Evolutionary conservation across 2,329 filamentous ascomycete species (phyloP).

Genomic region (Pseudogymnoascus verrucosus): DNA sequence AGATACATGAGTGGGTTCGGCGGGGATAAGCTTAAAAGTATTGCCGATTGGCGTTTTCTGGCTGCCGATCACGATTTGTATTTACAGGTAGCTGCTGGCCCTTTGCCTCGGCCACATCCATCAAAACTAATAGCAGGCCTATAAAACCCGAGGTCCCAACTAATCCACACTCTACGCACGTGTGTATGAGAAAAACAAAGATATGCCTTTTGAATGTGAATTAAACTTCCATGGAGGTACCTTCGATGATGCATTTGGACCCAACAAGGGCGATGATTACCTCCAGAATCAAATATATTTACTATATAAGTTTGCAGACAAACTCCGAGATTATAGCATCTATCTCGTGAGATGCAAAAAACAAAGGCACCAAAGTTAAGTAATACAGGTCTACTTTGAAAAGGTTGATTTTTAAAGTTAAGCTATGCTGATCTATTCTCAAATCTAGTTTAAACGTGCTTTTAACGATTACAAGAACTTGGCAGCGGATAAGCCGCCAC

Average conservation of each 20-base stretch:
- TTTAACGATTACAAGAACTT: neutral
- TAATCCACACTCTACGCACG: neutral
- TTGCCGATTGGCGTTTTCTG: neutral
- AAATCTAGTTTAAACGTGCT: neutral
- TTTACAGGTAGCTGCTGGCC: neutral
- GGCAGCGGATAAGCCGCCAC: neutral
- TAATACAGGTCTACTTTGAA: neutral
- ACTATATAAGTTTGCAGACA: neutral
- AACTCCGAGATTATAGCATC: neutral
- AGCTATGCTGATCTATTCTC: neutral
- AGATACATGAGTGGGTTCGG: neutral
- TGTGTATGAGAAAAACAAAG: no score
- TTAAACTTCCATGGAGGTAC: neutral
- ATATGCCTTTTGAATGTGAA: neutral
- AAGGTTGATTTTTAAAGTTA: neutral
- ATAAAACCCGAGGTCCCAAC: neutral
- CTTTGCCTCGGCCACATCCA: neutral
- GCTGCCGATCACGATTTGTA: neutral
- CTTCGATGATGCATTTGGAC: neutral
- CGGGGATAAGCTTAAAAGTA: constrained; percentile 1
- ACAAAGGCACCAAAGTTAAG: neutral
- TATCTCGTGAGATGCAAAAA: neutral
- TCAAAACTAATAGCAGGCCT: neutral
- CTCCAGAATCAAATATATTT: neutral
- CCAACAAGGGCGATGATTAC: neutral